Base-by-base conservation (phyloP, 257 asterid genomes). In the Gardenia jasminoides region DNA sequence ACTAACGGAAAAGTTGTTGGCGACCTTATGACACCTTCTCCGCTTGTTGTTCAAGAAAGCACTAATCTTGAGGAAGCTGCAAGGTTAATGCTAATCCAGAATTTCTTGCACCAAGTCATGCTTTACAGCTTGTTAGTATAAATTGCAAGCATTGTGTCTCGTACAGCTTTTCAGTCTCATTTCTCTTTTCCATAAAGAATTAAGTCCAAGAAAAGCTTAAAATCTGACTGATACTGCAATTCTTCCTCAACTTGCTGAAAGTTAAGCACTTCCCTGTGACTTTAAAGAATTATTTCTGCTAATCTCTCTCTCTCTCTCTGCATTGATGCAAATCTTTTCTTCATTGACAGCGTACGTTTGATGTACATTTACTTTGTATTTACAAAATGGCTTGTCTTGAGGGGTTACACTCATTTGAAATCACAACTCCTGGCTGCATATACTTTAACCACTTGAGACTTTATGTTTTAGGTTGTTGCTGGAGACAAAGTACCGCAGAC, bases 51-150 rank as follows among this genome's bases (percentile, higher is more conserved):
- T 79, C 91, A 90, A 52, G 93, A 92, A 83, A 84, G 70, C 86
- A 92, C 93, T 87, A 90, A 90, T 84, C 96, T 93, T 58, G 98
- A 89, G 87, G 98, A 92, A 86, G 98, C 96, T 66, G 96, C 90
- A 41, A 93, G 97, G 98, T 93, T 86, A 62, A 68, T 82, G 12
- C 66, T 28, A 54, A 62, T 33, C 31, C 54, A 70, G 54, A 30
- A 19, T 11, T 59, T 39, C 43, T 20, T 82, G 71, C 13, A 48
- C 44, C 50, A 56, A 61, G 28, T 58, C 74, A 16, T 47, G 30
- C 61, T 10, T 10, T 64, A 3, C 79, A 46, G 44, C 67, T 74
- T 28, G 0, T 64, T 54, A 17, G 7, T 46, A 30, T 22, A 62
- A 76, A 62, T 76, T 17, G 15, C 46, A 16, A 30, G 11, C 56